These are phyloP conservation scores for Colletotrichum chlorophyti DNA, from an alignment of 2,329 filamentous ascomycete species.

Conservation along the genomic window DNA sequence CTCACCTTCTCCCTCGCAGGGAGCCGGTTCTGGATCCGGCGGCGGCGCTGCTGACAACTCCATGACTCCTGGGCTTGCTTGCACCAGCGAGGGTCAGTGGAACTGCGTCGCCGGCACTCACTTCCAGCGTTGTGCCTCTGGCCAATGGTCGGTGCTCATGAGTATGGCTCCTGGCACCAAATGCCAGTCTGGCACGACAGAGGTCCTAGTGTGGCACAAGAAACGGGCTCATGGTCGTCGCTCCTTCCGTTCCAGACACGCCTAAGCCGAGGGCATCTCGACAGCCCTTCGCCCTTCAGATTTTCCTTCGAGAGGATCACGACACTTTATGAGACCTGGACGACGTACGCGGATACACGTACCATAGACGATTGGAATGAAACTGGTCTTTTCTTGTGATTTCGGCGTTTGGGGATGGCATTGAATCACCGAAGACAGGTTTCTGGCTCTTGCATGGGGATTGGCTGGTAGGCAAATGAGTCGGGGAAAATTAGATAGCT, in stretches of 20 bases:
- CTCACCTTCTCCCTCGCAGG: not conserved
- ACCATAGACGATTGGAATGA: constrained; percentile 15
- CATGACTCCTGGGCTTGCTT: constrained; percentile 48
- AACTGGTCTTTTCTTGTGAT: constrained; percentile 17
- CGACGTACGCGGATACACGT: constrained; percentile 12
- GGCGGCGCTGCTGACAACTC: constrained; percentile 35
- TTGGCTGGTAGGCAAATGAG: constrained; percentile 4
- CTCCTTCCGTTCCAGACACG: constrained; percentile 13
- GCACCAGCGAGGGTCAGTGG: constrained; percentile 62
- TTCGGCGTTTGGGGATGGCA: constrained; percentile 23
- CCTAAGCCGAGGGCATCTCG: not conserved
- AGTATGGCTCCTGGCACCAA: constrained; percentile 60
- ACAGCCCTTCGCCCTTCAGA: constrained; percentile 8
- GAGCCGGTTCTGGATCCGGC: constrained; percentile 11
- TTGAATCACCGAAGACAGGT: constrained; percentile 21
- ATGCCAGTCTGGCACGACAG: constrained; percentile 46
- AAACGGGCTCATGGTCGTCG: constrained; percentile 25
- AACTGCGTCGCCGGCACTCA: constrained; percentile 61
- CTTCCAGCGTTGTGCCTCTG: constrained; percentile 70
- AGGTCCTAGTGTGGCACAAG: constrained; percentile 34
- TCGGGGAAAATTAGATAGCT: constrained; percentile 13
- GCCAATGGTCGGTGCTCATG: constrained; percentile 57
- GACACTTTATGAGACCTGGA: constrained; percentile 26
- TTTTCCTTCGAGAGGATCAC: constrained; percentile 6
- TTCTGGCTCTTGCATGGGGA: constrained; percentile 14